Evolutionary conservation across 306 rosid genomes (phyloP).

Genomic region (Quillaja saponaria): DNA sequence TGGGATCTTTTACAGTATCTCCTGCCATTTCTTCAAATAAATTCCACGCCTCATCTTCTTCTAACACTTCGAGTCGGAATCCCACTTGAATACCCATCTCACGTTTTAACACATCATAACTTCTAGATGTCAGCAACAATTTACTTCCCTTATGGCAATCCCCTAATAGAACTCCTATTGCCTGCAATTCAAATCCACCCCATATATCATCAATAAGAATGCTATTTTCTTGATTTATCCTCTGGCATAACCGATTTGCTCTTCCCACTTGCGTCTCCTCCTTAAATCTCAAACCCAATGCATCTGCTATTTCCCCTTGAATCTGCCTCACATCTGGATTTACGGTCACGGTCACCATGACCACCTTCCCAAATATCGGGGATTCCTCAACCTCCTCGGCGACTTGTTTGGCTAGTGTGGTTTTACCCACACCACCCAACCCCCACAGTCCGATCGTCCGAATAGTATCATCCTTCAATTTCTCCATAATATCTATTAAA

Average conservation of each 20-base stretch:
- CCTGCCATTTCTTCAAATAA: too few species aligned
- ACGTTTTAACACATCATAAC: too few species aligned
- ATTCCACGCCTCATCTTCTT: too few species aligned
- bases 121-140: too few species aligned
- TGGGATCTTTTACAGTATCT: too few species aligned
- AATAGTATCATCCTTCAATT: constrained; percentile 10
- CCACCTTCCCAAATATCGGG: constrained; percentile 29
- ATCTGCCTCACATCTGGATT: constrained; percentile 22
- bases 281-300: constrained; percentile 32
- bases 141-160: too few species aligned
- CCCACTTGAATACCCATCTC: too few species aligned
- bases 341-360: constrained; percentile 19
- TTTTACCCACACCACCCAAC: too few species aligned
- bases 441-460: constrained; percentile 31
- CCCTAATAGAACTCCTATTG: too few species aligned
- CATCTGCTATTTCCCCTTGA: too few species aligned
- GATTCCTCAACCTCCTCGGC: constrained; percentile 28
- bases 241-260: constrained; percentile 23
- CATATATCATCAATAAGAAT: constrained; percentile 39
- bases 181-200: too few species aligned
- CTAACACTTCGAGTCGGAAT: too few species aligned
- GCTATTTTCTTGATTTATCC: constrained; percentile 39
- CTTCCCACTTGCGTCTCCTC: constrained; percentile 22
- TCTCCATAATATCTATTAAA: constrained; percentile 19
- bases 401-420: constrained; percentile 35